These are phyloP conservation scores for Solanum hybrid DNA, from an alignment of 305 asterid genomes.

Conservation along the genomic window DNA sequence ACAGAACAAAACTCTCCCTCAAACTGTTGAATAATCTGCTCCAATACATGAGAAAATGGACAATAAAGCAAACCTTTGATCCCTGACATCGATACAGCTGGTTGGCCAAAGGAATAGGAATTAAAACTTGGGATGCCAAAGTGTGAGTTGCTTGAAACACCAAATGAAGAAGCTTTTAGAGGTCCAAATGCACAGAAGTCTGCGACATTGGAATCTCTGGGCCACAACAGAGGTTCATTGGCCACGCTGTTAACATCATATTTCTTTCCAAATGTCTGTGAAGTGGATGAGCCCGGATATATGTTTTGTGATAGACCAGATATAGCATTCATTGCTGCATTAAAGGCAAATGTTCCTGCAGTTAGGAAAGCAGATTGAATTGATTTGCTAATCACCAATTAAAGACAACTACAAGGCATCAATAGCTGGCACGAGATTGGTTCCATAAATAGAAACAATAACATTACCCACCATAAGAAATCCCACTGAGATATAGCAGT, in stretches of 20 bases:
- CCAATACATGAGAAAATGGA: not conserved
- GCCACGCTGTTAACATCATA: not conserved
- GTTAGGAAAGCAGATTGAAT: not conserved
- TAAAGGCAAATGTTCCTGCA: not conserved
- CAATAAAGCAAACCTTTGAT: not conserved
- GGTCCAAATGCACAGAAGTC: not conserved
- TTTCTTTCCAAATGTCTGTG: constrained; percentile 3
- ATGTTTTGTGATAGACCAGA: not conserved
- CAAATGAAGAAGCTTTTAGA: not conserved
- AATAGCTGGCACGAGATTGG: not conserved
- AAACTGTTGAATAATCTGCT: not conserved
- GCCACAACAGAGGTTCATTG: not conserved
- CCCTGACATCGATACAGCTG: not conserved
- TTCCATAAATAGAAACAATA: not conserved
- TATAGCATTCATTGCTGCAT: not conserved
- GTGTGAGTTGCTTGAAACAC: not conserved
- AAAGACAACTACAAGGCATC: not conserved
- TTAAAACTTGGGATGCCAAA: not conserved
- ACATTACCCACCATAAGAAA: not conserved
- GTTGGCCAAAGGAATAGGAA: not conserved
- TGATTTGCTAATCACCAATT: not conserved
- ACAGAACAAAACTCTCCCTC: not conserved
- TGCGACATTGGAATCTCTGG: constrained; percentile 1
- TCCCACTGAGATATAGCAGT: not conserved
- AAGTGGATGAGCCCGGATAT: not conserved